A percentile compares a stretch with the other conserved stretches of the same genome.
phyloP scores from a whole-genome alignment of 257 asterid species.

The Nemophila menziesii region DNA sequence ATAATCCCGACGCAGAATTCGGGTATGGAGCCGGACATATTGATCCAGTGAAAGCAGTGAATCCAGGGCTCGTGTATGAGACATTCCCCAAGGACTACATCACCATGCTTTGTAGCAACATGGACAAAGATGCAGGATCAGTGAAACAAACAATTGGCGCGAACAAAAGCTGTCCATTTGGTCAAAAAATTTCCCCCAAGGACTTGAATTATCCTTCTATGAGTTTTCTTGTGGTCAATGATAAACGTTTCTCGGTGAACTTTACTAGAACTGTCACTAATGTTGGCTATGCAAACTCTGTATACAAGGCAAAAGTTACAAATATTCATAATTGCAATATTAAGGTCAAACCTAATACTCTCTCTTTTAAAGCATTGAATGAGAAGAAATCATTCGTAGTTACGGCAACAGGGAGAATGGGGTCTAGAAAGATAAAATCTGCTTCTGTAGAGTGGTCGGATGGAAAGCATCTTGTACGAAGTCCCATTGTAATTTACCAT shows the following conservation, averaged over 20 bases:
- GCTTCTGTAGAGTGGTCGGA: too few relatives aligned
- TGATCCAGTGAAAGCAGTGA: conserved; percentile 15
- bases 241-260: neutral
- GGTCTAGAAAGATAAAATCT: too few relatives aligned
- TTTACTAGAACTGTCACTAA: too few relatives aligned
- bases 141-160: neutral
- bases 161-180: neutral
- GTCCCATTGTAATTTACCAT: neutral
- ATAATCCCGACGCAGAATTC: conserved; percentile 7
- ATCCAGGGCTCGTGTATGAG: conserved; percentile 15
- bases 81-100: conserved; percentile 4
- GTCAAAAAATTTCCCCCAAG: neutral
- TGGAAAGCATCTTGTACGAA: too few relatives aligned
- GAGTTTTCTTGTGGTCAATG: conserved; percentile 5
- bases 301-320: too few relatives aligned
- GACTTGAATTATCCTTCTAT: conserved; percentile 33
- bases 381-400: conserved; percentile 22
- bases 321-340: neutral
- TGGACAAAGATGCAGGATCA: neutral
- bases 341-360: conserved; percentile 16
- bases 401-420: conserved; percentile 9
- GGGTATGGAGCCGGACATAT: conserved; percentile 18
- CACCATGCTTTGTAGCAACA: conserved; percentile 7
- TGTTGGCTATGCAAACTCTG: conserved; percentile 15
- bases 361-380: conserved; percentile 16